These are phyloP conservation scores for Botrytis medusae DNA, from an alignment of 2,329 filamentous ascomycete genomes.

Conservation along the genomic window DNA sequence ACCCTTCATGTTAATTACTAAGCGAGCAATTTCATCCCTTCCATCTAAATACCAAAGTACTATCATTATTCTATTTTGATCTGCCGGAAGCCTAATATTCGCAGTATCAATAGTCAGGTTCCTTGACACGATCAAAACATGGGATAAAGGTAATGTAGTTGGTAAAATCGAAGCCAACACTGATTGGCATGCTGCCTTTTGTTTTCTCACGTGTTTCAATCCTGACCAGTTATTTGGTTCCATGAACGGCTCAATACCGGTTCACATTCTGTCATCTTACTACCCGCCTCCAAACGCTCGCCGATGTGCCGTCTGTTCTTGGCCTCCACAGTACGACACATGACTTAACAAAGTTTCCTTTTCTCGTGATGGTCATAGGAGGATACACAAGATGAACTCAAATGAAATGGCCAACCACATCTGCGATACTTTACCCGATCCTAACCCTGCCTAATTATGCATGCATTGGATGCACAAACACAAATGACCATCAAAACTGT, in stretches of 20 bases:
- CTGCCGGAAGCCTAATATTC: neutral
- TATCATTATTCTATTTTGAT: too few species aligned
- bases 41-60: neutral
- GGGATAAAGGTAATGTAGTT: neutral
- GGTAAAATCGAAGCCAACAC: neutral
- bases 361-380: conserved; percentile 1
- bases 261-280: neutral
- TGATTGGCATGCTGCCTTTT: neutral
- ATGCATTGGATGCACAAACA: conserved; percentile 3
- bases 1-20: conserved; percentile 7
- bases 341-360: neutral
- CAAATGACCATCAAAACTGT: conserved; percentile 15
- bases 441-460: neutral
- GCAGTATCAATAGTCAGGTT: too few species aligned
- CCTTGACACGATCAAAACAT: neutral
- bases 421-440: neutral
- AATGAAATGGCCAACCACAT: conserved; percentile 2
- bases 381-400: neutral
- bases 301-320: neutral
- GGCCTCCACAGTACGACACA: neutral
- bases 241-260: neutral
- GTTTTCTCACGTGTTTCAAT: neutral
- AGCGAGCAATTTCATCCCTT: neutral
- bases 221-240: conserved; percentile 1
- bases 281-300: neutral